Base-by-base conservation (phyloP, 2,329 filamentous ascomycete genomes). In the Knufia petricola region DNA sequence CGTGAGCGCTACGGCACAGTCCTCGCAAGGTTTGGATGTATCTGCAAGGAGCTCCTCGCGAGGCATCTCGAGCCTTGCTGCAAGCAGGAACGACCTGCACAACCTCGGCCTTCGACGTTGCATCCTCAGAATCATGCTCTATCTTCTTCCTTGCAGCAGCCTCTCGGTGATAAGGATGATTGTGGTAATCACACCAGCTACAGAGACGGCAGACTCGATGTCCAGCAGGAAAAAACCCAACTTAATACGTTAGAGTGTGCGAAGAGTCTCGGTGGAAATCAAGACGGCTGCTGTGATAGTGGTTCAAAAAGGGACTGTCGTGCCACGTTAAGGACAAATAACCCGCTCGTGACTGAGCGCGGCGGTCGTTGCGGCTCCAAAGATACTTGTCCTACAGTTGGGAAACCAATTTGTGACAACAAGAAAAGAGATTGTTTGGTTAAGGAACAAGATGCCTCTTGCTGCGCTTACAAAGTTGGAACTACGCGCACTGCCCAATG, bases 11-110 rank as follows among this genome's bases (percentile, higher is more conserved):
- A 76, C 46, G 65, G 62, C 19, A 37, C 19, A 31, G 70, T 56
- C 12, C 66, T 78, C 1, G 59, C 69, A 38, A 69, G 73, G 3
- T 59, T 78, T 1, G 74, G 74, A 2, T 78, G 75, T 57, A 72
- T 78, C 52, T 78, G 75, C 50, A 69, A 74, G 15, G 67, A 72
- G 17, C 66, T 78, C 10, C 51, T 77, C 23, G 69, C 73, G 7
- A 63, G 76, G 15, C 74, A 74, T 0, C 65, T 74, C 48, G 72
- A 77, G 52, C 67, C 73, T 0, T 77, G 75, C 62, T 78, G 75
- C 48, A 21, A 20, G 20, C 28, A 23, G 28, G 17, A 20, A n/a
- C 24, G 28, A 17, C 28, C n/a, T 17, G 10, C 12, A 9, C 30
- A 20, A 21, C 7, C 9, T 17, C n/a, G 28, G n/a, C 15, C n/a